Percentiles rank a stretch among this genome's conserved stretches.
Evolutionary conservation across 495 filamentous ascomycete genomes (phyloP).

Genomic region (Elasticomyces elasticus): DNA sequence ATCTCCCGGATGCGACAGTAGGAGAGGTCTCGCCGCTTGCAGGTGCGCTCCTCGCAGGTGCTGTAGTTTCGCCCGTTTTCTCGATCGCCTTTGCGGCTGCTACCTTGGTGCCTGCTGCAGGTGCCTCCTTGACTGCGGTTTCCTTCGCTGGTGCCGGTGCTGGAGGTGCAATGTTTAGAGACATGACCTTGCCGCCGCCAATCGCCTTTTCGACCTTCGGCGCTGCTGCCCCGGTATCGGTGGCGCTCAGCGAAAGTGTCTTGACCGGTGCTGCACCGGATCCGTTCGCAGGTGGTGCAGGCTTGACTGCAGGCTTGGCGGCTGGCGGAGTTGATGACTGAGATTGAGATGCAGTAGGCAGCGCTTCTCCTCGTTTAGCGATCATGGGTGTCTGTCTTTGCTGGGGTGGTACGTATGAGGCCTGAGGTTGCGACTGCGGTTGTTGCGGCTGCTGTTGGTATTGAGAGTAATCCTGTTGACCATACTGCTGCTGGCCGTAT

Average conservation of each 20-base stretch:
- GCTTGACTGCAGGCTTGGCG: slow-evolving; percentile 37
- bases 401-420: slow-evolving; percentile 32
- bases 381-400: slow-evolving; percentile 53
- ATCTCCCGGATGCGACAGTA: slow-evolving; percentile 65
- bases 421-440: slow-evolving; percentile 42
- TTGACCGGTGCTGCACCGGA: slow-evolving; percentile 50
- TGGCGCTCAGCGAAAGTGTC: slow-evolving; percentile 55
- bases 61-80: slow-evolving; percentile 53
- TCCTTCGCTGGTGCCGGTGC: slow-evolving; percentile 34
- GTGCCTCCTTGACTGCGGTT: slow-evolving; percentile 45
- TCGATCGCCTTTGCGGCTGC: slow-evolving; percentile 74
- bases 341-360: slow-evolving; percentile 24
- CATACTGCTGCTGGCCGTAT: slow-evolving; percentile 46
- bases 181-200: slow-evolving; percentile 28
- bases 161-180: slow-evolving; percentile 16
- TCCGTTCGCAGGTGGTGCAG: slow-evolving; percentile 34
- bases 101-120: slow-evolving; percentile 54
- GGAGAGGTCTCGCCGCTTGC: slow-evolving; percentile 64
- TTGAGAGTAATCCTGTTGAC: slow-evolving; percentile 32
- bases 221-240: slow-evolving; percentile 29
- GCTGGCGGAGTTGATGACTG: slow-evolving; percentile 24
- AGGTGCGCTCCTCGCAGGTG: slow-evolving; percentile 41
- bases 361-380: slow-evolving; percentile 48
- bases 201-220: slow-evolving; percentile 42
- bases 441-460: slow-evolving; percentile 43